A percentile compares a stretch with the other conserved stretches of the same genome.
Evolutionary conservation across 768 basidiomycete genomes (phyloP).

Genomic region (Pisolithus sp.): DNA sequence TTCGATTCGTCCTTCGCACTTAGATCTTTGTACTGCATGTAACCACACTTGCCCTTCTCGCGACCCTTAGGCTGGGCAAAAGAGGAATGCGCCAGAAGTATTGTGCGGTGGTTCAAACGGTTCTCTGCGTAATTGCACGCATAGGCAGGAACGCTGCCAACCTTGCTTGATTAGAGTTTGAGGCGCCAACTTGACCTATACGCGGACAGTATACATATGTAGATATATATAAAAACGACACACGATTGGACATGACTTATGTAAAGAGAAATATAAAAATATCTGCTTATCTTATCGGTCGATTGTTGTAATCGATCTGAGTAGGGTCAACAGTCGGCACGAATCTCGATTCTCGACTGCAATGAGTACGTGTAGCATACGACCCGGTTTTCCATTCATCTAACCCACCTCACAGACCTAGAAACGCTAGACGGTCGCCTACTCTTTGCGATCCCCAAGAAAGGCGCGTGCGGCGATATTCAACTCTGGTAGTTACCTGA

Average conservation of each 20-base stretch:
- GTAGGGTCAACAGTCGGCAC: too few species aligned
- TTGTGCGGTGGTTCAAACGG: constrained; percentile 46
- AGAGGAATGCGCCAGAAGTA: constrained; percentile 48
- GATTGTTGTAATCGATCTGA: neutral
- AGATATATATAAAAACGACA: too few species aligned
- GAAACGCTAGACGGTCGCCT: constrained; percentile 79
- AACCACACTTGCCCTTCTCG: neutral
- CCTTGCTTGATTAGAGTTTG: too few species aligned
- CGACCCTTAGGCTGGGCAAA: constrained; percentile 49
- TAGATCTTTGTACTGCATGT: neutral
- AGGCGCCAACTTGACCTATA: too few species aligned
- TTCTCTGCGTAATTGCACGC: constrained; percentile 24
- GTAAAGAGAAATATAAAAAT: too few species aligned
- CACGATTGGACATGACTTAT: too few species aligned
- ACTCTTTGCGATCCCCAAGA: constrained; percentile 96
- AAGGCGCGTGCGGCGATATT: constrained; percentile 47
- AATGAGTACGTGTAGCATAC: constrained; percentile 18
- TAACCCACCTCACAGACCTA: constrained; percentile 37
- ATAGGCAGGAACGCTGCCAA: too few species aligned
- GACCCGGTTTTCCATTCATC: neutral
- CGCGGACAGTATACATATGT: too few species aligned
- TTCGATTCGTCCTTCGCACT: neutral
- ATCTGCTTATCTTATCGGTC: neutral
- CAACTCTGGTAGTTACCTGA: neutral
- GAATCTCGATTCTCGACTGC: neutral